These are phyloP conservation scores for Trichoderma semiorbis DNA, from an alignment of 2,329 filamentous ascomycete species.

Conservation along the genomic window DNA sequence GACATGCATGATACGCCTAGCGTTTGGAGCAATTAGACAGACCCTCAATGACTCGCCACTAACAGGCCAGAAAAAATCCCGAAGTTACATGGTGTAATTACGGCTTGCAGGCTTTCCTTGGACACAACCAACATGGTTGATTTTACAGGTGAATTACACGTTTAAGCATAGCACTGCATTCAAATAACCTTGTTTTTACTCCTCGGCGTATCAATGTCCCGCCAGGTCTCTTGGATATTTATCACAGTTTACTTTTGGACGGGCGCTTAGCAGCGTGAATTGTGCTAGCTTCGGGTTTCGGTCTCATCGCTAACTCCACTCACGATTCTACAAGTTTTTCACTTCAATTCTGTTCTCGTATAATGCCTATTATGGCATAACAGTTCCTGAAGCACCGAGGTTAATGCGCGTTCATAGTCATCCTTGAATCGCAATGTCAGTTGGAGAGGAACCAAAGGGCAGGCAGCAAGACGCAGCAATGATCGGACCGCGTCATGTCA, in stretches of 20 bases:
- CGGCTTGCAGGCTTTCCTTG: background rate
- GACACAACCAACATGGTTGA: background rate
- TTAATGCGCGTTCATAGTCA: background rate
- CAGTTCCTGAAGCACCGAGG: background rate
- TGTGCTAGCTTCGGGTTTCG: background rate
- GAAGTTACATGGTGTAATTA: background rate
- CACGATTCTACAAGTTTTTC: background rate
- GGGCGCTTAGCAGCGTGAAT: background rate
- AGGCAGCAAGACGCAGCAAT: background rate
- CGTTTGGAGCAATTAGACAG: background rate
- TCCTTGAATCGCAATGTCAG: background rate
- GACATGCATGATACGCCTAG: constrained; percentile 7
- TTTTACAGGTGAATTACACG: background rate
- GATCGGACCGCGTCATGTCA: background rate
- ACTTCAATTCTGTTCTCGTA: background rate
- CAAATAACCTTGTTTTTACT: background rate
- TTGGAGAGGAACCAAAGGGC: background rate
- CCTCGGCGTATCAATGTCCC: background rate
- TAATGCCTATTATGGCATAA: background rate
- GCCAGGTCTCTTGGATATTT: background rate
- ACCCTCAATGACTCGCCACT: background rate
- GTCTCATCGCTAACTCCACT: background rate
- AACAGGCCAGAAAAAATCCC: background rate
- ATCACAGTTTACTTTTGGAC: background rate
- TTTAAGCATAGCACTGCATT: background rate